Evolutionary conservation across 768 basidiomycete genomes (phyloP), one percentile per base, ranked within the genome.

Genomic region (Trametes cinnabarina): DNA sequence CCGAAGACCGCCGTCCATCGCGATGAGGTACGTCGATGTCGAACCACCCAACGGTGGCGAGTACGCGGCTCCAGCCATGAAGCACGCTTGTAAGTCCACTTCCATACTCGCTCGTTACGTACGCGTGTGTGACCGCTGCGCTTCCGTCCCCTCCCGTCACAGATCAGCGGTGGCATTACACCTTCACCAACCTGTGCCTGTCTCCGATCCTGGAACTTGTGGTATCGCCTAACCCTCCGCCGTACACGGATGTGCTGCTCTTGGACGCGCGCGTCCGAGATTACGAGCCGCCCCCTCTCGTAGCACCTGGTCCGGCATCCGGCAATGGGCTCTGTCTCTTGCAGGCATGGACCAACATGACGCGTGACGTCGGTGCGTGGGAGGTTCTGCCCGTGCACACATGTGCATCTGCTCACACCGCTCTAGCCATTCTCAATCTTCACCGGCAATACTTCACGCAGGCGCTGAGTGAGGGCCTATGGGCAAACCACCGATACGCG

Each of bases 151-250:
- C 11, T 22, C 23, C 32, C 37, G 19, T 44, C 40, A 25, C 65
- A 87, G 86, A 87, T 69, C 86, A 87, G 57, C 79, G 84, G 66
- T 89, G 87, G 87, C 87, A 87, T 64, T 82, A 85, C 62, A 71
- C 74, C 0, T 88, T 89, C 72, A 84, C 86, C 66, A 74, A 79
- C 26, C 66, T 82, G 30, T 87, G 86, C 69, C 74, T 87, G 57
- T 78, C 81, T 9, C 86, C 86, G 2, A 80, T 87, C 47, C 71
- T 87, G 35, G 82, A 86, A 63, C 74, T 79, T 7, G 81, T 82
- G 63, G 79, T 82, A 44, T 75, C 80, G 23, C 78, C 82, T 5
- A 73, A 80, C 39, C 73, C 74, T n/a, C 80, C 80, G 3, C 71
- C 73, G 3, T 89, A 88, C 68, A 55, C 68, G 47, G 74, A 73